Base-by-base conservation (phyloP, 352 stramenopile genomes). In the Globisporangium heterothallicum region DNA sequence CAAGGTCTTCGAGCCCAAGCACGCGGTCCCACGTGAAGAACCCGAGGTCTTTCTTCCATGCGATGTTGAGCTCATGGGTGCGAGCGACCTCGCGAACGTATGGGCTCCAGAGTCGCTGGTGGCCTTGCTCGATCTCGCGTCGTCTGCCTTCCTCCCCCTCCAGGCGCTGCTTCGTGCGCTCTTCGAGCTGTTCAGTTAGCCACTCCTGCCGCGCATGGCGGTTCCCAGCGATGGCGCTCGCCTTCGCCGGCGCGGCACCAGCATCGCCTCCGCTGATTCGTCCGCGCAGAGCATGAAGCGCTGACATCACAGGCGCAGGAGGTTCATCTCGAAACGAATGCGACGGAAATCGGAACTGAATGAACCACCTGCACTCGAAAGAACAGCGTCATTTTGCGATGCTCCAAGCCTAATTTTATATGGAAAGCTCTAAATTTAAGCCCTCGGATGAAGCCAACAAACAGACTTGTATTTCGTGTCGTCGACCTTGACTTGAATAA, bases 1-100 rank as follows among this genome's bases (percentile, higher is more conserved):
- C 50, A 24, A 88, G 53, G 22, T 86, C 63, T 0, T 63, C 41
- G 6, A 86, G 61, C 0, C 22, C 45, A 4, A 81, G 29, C 18
- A 86, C 74, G 27, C 67, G 63, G 12, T 65, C 42, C 75, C 73
- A 89, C 0, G 56, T 57, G 34, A 89, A 86, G 30, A 84, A 74
- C 0, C 72, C 70, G 8, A 66, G 55, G 22, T 68, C 61, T 24
- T 81, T 42, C 46, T 87, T 81, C 75, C 78, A 89, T 2, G 78
- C 73, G 13, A 89, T 63, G 27, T 89, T 89, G 46, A 89, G 66
- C 45, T 87, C 75, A 38, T 72, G 71, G 0, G 67, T 71, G 13
- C 58, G 42, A 21, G 58, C 63, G 6, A 67, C 64, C 29, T 77
- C 47, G 9, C 45, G 59, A 1, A 66, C 45, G 47, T 75, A 86